These are phyloP conservation scores for Blastomyces silverae DNA, from an alignment of 2,329 filamentous ascomycete species.

Conservation along the genomic window DNA sequence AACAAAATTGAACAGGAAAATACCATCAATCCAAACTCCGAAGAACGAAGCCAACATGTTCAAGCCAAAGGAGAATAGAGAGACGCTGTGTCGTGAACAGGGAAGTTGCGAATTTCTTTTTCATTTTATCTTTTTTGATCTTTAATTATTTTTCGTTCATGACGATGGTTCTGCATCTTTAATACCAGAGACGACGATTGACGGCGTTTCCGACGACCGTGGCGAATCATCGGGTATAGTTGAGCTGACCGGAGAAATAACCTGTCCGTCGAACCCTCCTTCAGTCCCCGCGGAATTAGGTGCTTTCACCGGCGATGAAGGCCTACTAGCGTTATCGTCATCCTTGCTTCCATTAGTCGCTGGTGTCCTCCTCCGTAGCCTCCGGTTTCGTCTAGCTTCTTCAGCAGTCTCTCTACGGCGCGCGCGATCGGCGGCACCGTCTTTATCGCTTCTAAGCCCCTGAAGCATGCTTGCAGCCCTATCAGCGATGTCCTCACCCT, in stretches of 20 bases:
- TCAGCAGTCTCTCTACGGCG: slow-evolving; percentile 69
- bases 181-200: slow-evolving; percentile 34
- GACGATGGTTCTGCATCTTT: slow-evolving; percentile 23
- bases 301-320: slow-evolving; percentile 30
- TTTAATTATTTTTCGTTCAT: not conserved
- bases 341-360: slow-evolving; percentile 39
- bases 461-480: slow-evolving; percentile 77
- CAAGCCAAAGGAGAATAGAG: not conserved
- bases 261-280: slow-evolving; percentile 21
- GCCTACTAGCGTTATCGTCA: slow-evolving; percentile 28
- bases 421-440: slow-evolving; percentile 47
- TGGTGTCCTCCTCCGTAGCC: slow-evolving; percentile 58
- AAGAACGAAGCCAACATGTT: not conserved
- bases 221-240: slow-evolving; percentile 22
- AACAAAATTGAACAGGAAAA: not conserved
- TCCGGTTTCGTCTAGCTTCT: slow-evolving; percentile 62
- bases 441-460: slow-evolving; percentile 61
- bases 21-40: not conserved
- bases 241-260: slow-evolving; percentile 23
- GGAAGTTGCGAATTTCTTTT: not conserved
- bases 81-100: not conserved
- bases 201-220: slow-evolving; percentile 27
- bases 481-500: slow-evolving; percentile 70
- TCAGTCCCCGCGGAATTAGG: slow-evolving; percentile 28
- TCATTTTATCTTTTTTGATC: not conserved